Conservation (phyloP, 2,329 filamentous ascomycete genomes). For the Colletotrichum sp. region DNA sequence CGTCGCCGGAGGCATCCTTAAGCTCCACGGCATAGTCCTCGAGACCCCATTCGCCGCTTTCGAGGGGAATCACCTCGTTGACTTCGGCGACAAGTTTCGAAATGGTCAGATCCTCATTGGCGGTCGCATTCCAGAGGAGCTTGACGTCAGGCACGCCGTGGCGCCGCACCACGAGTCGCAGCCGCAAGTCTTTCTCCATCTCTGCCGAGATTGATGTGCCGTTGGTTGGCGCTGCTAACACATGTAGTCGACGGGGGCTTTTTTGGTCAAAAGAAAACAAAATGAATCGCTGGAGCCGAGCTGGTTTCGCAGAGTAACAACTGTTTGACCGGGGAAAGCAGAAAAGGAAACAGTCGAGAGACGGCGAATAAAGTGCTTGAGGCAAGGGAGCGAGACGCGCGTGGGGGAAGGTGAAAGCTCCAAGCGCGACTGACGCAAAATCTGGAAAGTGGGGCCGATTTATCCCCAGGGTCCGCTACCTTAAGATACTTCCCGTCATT, state of each 20-base stretch:
- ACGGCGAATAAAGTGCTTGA: not conserved
- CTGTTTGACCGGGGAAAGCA: not conserved
- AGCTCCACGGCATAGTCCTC: slow-evolving; percentile 91
- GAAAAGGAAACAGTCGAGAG: not conserved
- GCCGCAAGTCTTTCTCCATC: slow-evolving; percentile 61
- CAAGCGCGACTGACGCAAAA: slow-evolving; percentile 19
- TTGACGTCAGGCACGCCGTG: slow-evolving; percentile 75
- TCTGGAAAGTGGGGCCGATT: slow-evolving; percentile 16
- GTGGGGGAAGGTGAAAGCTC: slow-evolving; percentile 6
- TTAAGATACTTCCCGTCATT: not conserved
- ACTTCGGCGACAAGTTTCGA: slow-evolving; percentile 78
- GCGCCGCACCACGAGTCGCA: slow-evolving; percentile 75
- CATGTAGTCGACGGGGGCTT: not conserved
- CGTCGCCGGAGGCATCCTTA: slow-evolving; percentile 53
- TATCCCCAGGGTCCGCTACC: not conserved
- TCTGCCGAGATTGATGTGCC: not conserved
- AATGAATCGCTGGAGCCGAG: not conserved
- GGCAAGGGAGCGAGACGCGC: not conserved
- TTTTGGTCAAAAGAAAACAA: not conserved
- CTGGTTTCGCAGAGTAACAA: not conserved
- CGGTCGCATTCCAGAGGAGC: slow-evolving; percentile 72
- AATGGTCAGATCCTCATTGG: slow-evolving; percentile 69
- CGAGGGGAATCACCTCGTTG: slow-evolving; percentile 81
- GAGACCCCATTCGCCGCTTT: slow-evolving; percentile 81
- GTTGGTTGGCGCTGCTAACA: not conserved